Base-by-base conservation (phyloP, 2,329 filamentous ascomycete species). In the Exutisphaerella laricina region DNA sequence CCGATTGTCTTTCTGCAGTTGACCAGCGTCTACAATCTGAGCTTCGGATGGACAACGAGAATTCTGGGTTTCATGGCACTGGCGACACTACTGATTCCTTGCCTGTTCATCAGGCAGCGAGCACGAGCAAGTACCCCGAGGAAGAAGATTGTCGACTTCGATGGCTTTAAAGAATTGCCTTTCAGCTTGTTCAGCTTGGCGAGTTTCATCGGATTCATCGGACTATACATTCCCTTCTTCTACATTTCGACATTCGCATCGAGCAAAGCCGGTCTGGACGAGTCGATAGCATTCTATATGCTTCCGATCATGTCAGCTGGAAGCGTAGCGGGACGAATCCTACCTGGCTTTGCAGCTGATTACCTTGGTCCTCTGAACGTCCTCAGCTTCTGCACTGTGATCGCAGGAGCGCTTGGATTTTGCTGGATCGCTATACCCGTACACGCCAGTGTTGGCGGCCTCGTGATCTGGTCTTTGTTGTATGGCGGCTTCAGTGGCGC, bases 261-360 rank as follows among this genome's bases (percentile, higher is more conserved):
- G 3, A 2, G 28, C 14, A 3, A 68, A 33, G 77, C 3, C 39
- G 40, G 35, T 4, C 14, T 43, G 14, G 18, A 30, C 23, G 20
- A 28, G 8, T 69, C 73, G 0, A 60, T 85, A 1, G 78, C 78
- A 0, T 82, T 79, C 49, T 85, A 84, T 54, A 68, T 84, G 5
- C 64, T 86, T 1, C 72, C 82, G 5, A 40, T 47, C 12, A 3
- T 61, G 50, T 18, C 55, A 2, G 39, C 36, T 10, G 44, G 39
- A 6, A 43, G 32, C n/a, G 35, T 63, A 4, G 67, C 72, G 58
- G 71, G 71, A 1, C 67, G 70, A 8, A 68, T 70, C 46, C 53
- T 71, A 1, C 69, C 70, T 1, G 70, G 70, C 23, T 56, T 64
- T 36, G 39, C 69, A n/a, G 65, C 68, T 5, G 71, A 73, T 48